These are phyloP conservation scores for Trichoderma aggressivum DNA, from an alignment of 2,329 filamentous ascomycete species.

Conservation along the genomic window DNA sequence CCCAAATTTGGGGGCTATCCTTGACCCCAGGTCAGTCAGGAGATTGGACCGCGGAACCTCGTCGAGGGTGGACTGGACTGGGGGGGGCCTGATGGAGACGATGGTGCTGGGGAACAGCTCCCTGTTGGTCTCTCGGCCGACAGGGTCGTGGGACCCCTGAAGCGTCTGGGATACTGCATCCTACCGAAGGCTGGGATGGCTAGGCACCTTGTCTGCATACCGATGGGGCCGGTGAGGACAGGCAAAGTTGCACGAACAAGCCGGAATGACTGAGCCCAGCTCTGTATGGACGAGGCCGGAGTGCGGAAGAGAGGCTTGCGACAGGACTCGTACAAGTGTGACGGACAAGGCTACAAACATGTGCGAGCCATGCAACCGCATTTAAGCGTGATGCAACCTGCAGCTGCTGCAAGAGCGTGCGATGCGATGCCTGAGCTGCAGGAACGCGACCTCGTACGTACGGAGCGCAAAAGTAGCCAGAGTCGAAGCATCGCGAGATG, in stretches of 20 bases:
- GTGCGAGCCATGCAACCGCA: not conserved
- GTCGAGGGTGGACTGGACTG: not conserved
- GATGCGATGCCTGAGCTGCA: not conserved
- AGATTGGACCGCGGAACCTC: constrained; percentile 11
- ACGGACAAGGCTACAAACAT: constrained; percentile 5
- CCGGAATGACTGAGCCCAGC: not conserved
- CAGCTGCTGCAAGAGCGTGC: not conserved
- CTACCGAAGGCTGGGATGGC: constrained; percentile 7
- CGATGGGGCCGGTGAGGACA: constrained; percentile 10
- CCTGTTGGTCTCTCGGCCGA: constrained; percentile 12
- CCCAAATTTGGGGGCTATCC: constrained; percentile 15
- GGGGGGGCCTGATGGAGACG: constrained; percentile 6
- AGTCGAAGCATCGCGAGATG: constrained; percentile 4
- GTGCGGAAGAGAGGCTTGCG: not conserved
- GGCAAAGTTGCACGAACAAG: not conserved
- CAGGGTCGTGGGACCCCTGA: constrained; percentile 1
- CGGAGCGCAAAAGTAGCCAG: not conserved
- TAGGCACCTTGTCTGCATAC: constrained; percentile 5
- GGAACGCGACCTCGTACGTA: not conserved
- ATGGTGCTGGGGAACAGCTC: constrained; percentile 16
- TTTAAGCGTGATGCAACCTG: constrained; percentile 11
- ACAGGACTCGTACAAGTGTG: not conserved
- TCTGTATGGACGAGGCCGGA: not conserved
- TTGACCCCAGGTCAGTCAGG: constrained; percentile 13
- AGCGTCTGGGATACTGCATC: constrained; percentile 10